These are phyloP conservation scores for Castanea crenata DNA, from an alignment of 306 rosid species.

Conservation along the genomic window DNA sequence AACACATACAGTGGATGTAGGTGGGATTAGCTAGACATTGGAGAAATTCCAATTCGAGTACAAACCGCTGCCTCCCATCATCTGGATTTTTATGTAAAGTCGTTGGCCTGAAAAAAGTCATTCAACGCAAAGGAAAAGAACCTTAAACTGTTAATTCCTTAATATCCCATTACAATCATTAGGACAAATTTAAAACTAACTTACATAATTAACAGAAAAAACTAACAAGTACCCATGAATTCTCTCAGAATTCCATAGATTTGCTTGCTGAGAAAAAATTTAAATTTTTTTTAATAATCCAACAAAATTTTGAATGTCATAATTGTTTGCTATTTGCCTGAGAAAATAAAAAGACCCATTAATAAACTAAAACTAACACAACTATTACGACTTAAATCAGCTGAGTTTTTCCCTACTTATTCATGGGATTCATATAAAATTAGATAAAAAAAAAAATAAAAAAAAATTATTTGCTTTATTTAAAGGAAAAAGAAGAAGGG, in stretches of 20 bases:
- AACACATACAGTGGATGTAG: constrained; percentile 77
- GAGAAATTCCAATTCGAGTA: constrained; percentile 92
- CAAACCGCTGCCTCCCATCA: constrained; percentile 85
- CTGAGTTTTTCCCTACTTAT: background rate
- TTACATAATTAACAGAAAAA: background rate
- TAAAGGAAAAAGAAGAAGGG: background rate
- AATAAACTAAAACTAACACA: background rate
- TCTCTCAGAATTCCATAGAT: background rate
- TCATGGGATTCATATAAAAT: background rate
- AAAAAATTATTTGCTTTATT: too few relatives aligned
- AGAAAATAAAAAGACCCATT: background rate
- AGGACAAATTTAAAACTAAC: background rate
- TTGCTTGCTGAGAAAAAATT: too few relatives aligned
- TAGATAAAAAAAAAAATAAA: too few relatives aligned
- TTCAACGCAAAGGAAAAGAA: constrained; percentile 10
- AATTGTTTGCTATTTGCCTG: background rate
- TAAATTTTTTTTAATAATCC: background rate
- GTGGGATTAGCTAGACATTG: constrained; percentile 96
- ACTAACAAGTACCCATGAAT: background rate
- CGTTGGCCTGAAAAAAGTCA: constrained; percentile 48
- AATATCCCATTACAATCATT: background rate
- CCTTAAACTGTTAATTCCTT: constrained; percentile 2
- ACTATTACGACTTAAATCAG: background rate
- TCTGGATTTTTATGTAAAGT: constrained; percentile 82
- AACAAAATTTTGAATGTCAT: background rate